A percentile compares a stretch with the other conserved stretches of the same genome.
These are phyloP conservation scores for Oryza meyeriana DNA, from an alignment of 176 grass and related monocot genomes.

Conservation along the genomic window DNA sequence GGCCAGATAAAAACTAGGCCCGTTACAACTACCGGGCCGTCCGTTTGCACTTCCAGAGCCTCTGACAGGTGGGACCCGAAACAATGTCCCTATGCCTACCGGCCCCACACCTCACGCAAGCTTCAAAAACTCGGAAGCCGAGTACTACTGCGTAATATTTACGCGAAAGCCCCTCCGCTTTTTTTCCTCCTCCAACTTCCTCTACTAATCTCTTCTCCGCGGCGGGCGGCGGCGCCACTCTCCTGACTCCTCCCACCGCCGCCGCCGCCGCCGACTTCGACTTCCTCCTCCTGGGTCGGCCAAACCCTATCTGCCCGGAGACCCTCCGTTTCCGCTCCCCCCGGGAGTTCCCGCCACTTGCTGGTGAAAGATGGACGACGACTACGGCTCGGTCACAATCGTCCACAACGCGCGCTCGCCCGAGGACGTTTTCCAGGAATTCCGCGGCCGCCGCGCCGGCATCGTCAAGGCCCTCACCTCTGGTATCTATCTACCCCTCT, in stretches of 20 bases:
- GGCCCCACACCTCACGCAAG: too few species aligned
- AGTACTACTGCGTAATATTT: not conserved
- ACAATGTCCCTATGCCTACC: too few species aligned
- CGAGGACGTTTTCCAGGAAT: constrained; percentile 58
- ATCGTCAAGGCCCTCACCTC: constrained; percentile 66
- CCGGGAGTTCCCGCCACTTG: not conserved
- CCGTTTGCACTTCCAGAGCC: not conserved
- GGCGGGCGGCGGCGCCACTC: not conserved
- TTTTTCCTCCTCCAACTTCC: not conserved
- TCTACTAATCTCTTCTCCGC: not conserved
- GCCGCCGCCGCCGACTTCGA: not conserved
- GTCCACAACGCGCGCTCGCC: constrained; percentile 30
- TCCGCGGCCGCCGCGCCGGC: constrained; percentile 49
- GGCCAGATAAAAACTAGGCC: not conserved
- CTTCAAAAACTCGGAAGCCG: not conserved
- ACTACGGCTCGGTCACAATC: not conserved
- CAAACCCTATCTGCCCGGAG: constrained; percentile 16
- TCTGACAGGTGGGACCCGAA: not conserved
- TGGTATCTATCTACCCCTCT: constrained; percentile 22
- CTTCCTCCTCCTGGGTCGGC: not conserved
- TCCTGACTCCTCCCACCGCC: too few species aligned
- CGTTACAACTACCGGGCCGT: not conserved
- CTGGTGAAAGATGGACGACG: constrained; percentile 23
- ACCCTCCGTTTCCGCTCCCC: not conserved
- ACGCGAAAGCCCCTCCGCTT: not conserved